A percentile compares a stretch with the other conserved stretches of the same genome.
Conservation (phyloP, 495 filamentous ascomycete genomes). For the Penicillium tannophilum region DNA sequence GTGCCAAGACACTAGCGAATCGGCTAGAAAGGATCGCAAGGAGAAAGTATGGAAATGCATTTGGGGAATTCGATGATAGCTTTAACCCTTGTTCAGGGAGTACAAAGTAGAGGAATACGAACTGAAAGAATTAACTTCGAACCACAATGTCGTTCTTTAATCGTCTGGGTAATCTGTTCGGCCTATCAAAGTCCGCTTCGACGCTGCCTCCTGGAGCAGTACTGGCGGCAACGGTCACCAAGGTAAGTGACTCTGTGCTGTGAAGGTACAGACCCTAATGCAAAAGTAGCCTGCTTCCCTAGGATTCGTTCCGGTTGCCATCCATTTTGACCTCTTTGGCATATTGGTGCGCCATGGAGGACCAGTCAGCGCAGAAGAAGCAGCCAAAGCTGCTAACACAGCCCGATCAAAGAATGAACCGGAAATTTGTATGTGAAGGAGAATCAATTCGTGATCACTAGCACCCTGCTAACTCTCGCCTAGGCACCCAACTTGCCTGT, state of each 20-base stretch:
- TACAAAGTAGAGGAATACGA: too few relatives aligned
- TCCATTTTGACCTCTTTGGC: conserved; percentile 38
- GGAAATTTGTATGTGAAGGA: conserved; percentile 21
- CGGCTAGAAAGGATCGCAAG: background rate
- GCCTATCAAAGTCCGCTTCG: conserved; percentile 17
- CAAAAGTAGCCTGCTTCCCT: conserved; percentile 31
- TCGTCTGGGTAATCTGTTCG: conserved; percentile 18
- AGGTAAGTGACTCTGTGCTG: conserved; percentile 20
- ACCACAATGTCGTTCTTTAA: conserved; percentile 26
- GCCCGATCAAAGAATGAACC: conserved; percentile 15
- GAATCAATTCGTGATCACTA: background rate
- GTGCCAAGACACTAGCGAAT: background rate
- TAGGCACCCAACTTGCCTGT: conserved; percentile 29
- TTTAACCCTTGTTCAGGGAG: background rate
- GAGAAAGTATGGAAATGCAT: background rate
- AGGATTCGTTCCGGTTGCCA: conserved; percentile 41
- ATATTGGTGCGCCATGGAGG: conserved; percentile 25
- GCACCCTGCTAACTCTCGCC: too few relatives aligned
- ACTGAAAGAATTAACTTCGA: too few relatives aligned
- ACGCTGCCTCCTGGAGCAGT: conserved; percentile 26
- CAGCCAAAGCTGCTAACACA: conserved; percentile 26
- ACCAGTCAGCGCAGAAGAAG: conserved; percentile 28
- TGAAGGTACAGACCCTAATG: background rate
- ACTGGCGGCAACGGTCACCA: conserved; percentile 32
- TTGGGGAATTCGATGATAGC: background rate